These are phyloP conservation scores for Penicillium occitanis DNA, from an alignment of 2,329 filamentous ascomycete species.

Conservation along the genomic window DNA sequence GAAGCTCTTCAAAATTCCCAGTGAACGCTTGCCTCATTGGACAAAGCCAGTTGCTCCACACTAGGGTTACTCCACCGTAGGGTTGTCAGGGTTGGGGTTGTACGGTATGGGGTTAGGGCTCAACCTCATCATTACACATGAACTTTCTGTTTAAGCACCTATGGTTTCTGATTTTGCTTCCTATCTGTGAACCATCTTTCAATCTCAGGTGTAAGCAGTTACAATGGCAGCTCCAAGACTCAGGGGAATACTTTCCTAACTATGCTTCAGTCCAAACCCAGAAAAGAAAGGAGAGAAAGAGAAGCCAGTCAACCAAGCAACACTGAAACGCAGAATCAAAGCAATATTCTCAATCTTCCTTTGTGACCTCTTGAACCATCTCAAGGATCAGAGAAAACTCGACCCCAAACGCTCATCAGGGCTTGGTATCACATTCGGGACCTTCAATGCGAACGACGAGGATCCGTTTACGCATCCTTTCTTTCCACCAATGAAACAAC, in stretches of 20 bases:
- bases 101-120: too few relatives aligned
- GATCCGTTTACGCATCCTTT: neutral
- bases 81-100: neutral
- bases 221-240: too few relatives aligned
- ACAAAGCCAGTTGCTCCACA: neutral
- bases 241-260: neutral
- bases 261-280: neutral
- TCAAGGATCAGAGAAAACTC: neutral
- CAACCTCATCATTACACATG: neutral
- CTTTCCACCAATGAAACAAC: neutral
- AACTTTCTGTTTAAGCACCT: too few relatives aligned
- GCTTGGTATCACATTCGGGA: neutral
- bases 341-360: neutral
- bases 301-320: neutral
- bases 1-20: conserved; percentile 4
- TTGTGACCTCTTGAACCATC: neutral
- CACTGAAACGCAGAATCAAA: neutral
- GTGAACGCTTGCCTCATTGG: neutral
- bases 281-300: neutral
- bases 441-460: neutral
- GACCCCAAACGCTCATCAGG: neutral
- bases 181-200: too few relatives aligned
- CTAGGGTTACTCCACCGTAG: neutral
- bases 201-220: too few relatives aligned
- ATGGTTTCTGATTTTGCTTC: too few relatives aligned